phyloP scores from a whole-genome alignment of 2,329 filamentous ascomycete genomes.

The Sordariomycetes sp. region DNA sequence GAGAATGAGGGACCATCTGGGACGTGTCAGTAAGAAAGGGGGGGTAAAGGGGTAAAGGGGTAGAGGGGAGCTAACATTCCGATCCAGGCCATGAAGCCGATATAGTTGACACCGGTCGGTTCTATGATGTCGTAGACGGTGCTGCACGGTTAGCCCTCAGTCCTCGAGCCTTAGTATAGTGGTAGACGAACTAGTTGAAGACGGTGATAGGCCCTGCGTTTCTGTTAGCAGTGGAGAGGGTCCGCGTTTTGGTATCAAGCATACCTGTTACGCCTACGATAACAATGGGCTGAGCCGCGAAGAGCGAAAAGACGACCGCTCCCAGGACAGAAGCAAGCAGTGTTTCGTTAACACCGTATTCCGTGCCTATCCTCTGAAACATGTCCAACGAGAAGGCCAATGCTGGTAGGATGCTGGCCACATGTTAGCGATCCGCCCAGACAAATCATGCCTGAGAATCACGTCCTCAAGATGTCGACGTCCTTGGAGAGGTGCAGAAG shows the following conservation, averaged over 20 bases:
- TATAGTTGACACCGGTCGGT: constrained; percentile 69
- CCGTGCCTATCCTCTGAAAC: constrained; percentile 78
- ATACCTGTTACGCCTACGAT: constrained; percentile 81
- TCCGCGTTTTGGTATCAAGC: constrained; percentile 5
- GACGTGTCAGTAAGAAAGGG: constrained; percentile 2
- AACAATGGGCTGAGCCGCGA: constrained; percentile 76
- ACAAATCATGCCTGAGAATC: constrained; percentile 6
- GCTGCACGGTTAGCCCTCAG: constrained; percentile 19
- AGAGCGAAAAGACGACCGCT: constrained; percentile 68
- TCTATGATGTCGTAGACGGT: constrained; percentile 85
- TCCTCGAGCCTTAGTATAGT: background rate
- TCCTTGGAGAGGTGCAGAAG: background rate
- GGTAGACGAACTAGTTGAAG: constrained; percentile 64
- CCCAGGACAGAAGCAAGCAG: constrained; percentile 78
- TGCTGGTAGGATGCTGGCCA: constrained; percentile 67
- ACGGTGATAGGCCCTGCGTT: constrained; percentile 71
- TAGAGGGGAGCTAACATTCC: constrained; percentile 48
- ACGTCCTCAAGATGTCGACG: background rate
- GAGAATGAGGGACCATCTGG: constrained; percentile 71
- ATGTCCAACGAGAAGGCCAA: constrained; percentile 87
- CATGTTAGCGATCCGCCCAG: constrained; percentile 4
- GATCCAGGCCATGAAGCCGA: constrained; percentile 89
- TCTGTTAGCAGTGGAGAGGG: background rate
- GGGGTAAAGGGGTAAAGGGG: background rate
- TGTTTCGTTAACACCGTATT: constrained; percentile 86